Base-by-base conservation (phyloP, 768 basidiomycete species). In the Strobilomyces dryophilus region DNA sequence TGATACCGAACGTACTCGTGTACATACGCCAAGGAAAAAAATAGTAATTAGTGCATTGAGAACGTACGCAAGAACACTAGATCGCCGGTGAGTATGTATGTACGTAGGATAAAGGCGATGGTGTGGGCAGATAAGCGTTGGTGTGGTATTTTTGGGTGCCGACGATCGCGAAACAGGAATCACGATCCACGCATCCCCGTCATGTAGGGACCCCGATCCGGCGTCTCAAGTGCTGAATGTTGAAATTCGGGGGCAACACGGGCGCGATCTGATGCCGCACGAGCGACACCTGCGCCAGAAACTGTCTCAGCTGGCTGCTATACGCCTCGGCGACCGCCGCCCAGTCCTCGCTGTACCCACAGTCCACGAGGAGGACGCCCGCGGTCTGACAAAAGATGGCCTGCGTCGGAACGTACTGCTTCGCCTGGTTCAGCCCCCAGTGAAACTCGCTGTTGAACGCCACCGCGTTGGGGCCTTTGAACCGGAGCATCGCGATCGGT, bases 221-320 rank as follows among this genome's bases (percentile, higher is more conserved):
- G 5, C 67, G 66, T 20, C 66, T 70, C 49, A 68, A 35, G 45
- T 66, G 68, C 15, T 70, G 68, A 5, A 66, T 49, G 45, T 70
- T 70, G 32, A 68, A 68, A 20, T 68, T 68, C 1, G 68, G 67
- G 4, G 67, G 67, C 10, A 68, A 54, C 31, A 70, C 66, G 3
- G 66, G 68, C 5, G 58, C 57, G 12, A 68, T 66, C 51, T 68
- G 67, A 51, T 68, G 66, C 7, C 67, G 55, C 26, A 68, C 62
- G 7, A 62, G 46, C 37, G 68, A 70, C 32, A 70, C 60, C 56
- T 68, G 67, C 2, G 64, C 59, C 45, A 68, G 50, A 47, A 68
- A 70, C 43, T 70, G 67, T 12, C 67, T 57, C 9, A 68, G 47
- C 5, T 68, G 67, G 40, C 40, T 60, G 47, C 67, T 62, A 43